These are phyloP conservation scores for Apium graveolens DNA, from an alignment of 129 eudicot species.

Conservation along the genomic window DNA sequence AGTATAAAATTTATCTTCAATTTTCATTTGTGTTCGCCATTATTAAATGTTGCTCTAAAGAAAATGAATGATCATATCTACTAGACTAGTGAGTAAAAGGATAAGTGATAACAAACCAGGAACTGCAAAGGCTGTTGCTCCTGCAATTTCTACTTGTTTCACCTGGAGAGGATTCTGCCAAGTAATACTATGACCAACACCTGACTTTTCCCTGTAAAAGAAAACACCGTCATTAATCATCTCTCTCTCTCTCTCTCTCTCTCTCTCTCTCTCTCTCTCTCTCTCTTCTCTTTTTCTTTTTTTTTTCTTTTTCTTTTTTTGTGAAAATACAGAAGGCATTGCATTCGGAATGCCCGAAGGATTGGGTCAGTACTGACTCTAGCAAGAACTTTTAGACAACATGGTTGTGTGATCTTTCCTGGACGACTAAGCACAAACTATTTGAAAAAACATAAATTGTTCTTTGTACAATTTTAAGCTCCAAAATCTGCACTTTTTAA, in stretches of 20 bases:
- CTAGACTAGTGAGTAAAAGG: neutral
- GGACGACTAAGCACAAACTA: neutral
- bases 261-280: too few relatives aligned
- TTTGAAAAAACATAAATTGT: neutral
- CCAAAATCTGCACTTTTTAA: too few relatives aligned
- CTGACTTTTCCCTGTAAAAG: slow-evolving; percentile 67
- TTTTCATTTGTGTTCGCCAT: neutral
- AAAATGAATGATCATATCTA: neutral
- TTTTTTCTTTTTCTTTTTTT: neutral
- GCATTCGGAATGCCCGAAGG: neutral
- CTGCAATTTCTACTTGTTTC: slow-evolving; percentile 56
- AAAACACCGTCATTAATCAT: neutral
- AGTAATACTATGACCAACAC: slow-evolving; percentile 69
- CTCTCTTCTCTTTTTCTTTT: too few relatives aligned
- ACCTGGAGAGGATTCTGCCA: slow-evolving; percentile 60
- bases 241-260: too few relatives aligned
- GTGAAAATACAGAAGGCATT: neutral
- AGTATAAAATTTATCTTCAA: neutral
- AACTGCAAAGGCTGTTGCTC: slow-evolving; percentile 81
- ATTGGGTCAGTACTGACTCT: neutral
- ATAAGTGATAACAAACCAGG: slow-evolving; percentile 46
- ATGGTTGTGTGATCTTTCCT: neutral
- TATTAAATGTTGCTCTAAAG: neutral
- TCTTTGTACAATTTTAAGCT: neutral
- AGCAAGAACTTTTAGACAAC: neutral